Evolutionary conservation across 2,329 filamentous ascomycete species (phyloP).

Genomic region (Elsinoe batatas): DNA sequence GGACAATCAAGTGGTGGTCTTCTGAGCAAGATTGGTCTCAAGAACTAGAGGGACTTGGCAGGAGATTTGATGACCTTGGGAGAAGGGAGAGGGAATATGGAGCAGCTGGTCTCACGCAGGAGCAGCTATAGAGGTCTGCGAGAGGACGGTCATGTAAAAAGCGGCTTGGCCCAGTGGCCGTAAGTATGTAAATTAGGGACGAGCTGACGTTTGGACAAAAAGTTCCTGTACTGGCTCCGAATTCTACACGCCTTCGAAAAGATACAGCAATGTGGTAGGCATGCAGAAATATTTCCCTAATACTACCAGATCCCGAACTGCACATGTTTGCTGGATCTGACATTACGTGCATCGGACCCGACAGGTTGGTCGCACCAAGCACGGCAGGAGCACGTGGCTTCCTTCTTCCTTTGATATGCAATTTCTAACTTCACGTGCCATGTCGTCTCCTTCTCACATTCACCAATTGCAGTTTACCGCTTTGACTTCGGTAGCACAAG

Average conservation of each 20-base stretch:
- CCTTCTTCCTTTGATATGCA: neutral
- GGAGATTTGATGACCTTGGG: neutral
- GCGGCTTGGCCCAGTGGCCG: constrained; percentile 11
- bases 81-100: neutral
- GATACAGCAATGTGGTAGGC: neutral
- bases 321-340: neutral
- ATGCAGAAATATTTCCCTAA: constrained; percentile 7
- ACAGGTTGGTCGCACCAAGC: neutral
- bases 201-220: constrained; percentile 9
- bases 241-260: neutral
- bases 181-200: constrained; percentile 13
- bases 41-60: constrained; percentile 31
- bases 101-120: neutral
- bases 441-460: constrained; percentile 6
- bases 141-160: constrained; percentile 8
- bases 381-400: neutral
- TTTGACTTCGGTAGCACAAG: neutral
- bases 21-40: constrained; percentile 46
- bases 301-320: neutral
- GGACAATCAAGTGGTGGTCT: constrained; percentile 34
- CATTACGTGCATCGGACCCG: neutral
- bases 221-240: neutral
- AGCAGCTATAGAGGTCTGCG: neutral
- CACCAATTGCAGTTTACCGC: constrained; percentile 2
- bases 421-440: neutral